Evolutionary conservation across 768 basidiomycete species (phyloP).

Genomic region (Kwoniella europaea): DNA sequence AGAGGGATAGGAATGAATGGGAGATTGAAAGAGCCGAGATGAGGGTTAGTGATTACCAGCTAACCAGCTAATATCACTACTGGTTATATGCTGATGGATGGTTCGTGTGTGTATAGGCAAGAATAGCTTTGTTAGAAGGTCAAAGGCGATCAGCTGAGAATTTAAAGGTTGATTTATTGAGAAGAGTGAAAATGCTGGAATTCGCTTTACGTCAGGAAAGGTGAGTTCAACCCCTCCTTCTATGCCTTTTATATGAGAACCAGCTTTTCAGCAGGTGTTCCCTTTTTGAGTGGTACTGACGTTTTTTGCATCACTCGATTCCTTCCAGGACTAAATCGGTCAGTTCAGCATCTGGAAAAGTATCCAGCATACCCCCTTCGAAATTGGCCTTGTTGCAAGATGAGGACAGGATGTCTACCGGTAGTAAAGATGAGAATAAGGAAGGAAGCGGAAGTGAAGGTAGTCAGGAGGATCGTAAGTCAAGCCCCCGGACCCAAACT

Average conservation of each 20-base stretch:
- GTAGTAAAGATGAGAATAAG: constrained; percentile 34
- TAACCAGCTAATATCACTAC: too few species aligned
- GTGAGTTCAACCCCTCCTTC: constrained; percentile 62
- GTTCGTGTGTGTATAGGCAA: constrained; percentile 66
- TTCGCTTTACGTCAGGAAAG: constrained; percentile 95
- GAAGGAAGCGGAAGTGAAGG: constrained; percentile 50
- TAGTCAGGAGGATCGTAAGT: constrained; percentile 31
- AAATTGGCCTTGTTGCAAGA: constrained; percentile 44
- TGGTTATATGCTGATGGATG: neutral
- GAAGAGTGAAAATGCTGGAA: constrained; percentile 98
- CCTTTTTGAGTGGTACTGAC: neutral
- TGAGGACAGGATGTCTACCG: constrained; percentile 35
- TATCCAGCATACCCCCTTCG: constrained; percentile 33
- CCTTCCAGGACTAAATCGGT: constrained; percentile 38
- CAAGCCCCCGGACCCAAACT: neutral
- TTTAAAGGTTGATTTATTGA: constrained; percentile 90
- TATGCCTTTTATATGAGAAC: too few species aligned
- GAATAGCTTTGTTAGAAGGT: constrained; percentile 95
- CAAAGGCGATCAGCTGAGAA: constrained; percentile 97
- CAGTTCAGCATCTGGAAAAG: constrained; percentile 22
- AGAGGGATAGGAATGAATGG: constrained; percentile 99
- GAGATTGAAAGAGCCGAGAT: constrained; percentile 99
- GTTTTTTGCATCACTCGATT: neutral
- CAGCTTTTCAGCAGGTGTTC: too few species aligned
- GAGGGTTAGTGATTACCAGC: constrained; percentile 68